These are phyloP conservation scores for Collybiopsis luxurians DNA, from an alignment of 768 basidiomycete genomes.

Conservation along the genomic window DNA sequence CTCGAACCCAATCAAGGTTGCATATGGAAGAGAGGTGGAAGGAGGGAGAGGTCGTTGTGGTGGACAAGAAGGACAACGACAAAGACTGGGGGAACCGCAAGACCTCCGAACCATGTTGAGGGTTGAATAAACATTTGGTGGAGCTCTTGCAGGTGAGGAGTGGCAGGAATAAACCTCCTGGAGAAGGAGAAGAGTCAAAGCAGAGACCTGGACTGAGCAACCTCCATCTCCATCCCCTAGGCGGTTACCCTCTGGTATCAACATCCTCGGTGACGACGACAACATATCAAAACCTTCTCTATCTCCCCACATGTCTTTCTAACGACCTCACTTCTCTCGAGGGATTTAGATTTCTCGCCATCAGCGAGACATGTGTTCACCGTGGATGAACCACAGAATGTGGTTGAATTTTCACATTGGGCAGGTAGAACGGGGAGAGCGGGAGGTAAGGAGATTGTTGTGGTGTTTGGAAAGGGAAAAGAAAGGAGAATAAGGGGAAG, in stretches of 20 bases:
- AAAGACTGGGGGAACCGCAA: background rate
- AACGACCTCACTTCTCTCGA: constrained; percentile 87
- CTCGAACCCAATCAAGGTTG: constrained; percentile 34
- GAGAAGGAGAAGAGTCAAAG: constrained; percentile 1
- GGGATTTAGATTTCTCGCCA: constrained; percentile 86
- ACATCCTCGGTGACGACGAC: constrained; percentile 18
- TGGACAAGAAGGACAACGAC: background rate
- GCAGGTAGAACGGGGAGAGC: constrained; percentile 84
- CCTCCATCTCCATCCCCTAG: constrained; percentile 1
- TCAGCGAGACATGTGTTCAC: constrained; percentile 80
- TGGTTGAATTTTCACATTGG: constrained; percentile 89
- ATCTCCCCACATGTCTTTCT: constrained; percentile 64
- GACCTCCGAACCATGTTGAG: constrained; percentile 41
- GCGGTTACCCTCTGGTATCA: constrained; percentile 7
- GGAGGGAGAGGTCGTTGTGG: too few relatives aligned
- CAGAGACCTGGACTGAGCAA: too few relatives aligned
- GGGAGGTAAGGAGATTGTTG: constrained; percentile 65
- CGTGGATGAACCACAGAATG: constrained; percentile 86
- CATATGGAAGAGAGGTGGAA: background rate
- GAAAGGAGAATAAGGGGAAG: constrained; percentile 57
- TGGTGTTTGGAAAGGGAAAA: constrained; percentile 78
- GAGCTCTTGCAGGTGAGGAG: constrained; percentile 54
- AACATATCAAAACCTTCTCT: constrained; percentile 7
- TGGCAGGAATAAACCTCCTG: background rate
- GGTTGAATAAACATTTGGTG: constrained; percentile 74